Percentiles rank a stretch among this genome's conserved stretches.
These are phyloP conservation scores for Brassica hybrid DNA, from an alignment of 441 rosid species.

Conservation along the genomic window DNA sequence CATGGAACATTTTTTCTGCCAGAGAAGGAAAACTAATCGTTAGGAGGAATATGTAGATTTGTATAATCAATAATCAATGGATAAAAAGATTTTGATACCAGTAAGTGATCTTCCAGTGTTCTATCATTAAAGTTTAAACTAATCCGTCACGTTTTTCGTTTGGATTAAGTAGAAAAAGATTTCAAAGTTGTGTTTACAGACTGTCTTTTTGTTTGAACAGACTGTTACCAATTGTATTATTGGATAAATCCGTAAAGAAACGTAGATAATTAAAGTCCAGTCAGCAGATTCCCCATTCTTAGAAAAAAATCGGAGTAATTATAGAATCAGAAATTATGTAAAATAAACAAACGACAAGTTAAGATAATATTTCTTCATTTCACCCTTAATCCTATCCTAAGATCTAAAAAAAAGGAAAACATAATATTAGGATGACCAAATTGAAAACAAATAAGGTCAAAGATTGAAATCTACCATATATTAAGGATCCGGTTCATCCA, in stretches of 20 bases:
- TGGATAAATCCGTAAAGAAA: no score
- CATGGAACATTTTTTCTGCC: no score
- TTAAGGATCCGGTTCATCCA: neutral
- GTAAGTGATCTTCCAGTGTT: no score
- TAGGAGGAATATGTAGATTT: neutral
- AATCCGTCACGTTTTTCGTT: neutral
- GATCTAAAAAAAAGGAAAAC: neutral
- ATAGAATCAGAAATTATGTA: neutral
- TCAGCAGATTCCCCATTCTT: no score
- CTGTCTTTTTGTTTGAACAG: neutral
- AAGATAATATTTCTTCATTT: neutral
- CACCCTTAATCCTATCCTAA: neutral
- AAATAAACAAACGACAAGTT: neutral
- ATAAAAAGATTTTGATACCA: no score
- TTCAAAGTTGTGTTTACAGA: neutral
- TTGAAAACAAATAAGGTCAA: neutral
- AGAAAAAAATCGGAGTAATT: no score
- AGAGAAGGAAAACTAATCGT: no score
- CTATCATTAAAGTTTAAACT: neutral
- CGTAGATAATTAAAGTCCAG: no score
- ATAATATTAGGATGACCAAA: neutral
- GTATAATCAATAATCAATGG: neutral
- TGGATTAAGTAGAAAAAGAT: neutral
- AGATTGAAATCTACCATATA: neutral
- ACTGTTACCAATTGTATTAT: neutral